Evolutionary conservation across 2,329 filamentous ascomycete genomes (phyloP), one percentile per base, ranked within the genome.

Genomic region (Lachnellula occidentalis): DNA sequence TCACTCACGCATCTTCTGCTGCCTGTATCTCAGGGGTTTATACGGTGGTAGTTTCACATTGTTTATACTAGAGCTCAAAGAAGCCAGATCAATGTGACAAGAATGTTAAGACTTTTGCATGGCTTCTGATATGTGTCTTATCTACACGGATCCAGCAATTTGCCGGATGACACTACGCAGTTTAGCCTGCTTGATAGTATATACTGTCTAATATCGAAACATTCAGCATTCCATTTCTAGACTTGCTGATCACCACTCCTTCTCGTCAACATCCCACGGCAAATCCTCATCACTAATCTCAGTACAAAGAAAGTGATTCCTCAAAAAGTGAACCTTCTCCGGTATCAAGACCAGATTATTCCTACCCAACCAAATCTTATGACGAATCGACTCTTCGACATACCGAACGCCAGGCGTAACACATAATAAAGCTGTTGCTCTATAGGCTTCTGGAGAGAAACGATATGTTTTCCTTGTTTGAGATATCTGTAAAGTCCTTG

Each of bases 261-360:
- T 43, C 19, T 52, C 34, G 9, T 50, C 47, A n/a, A 42, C 9
- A 41, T 57, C 48, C 58, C 58, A 59, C 4, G 58, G 58, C 5
- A 59, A 34, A 11, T 57, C 55, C 5, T 54, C 52, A 41, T 58
- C 53, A 4, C 39, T 21, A 24, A 59, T 34, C 21, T 47, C 12
- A 5, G 34, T 22, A 39, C 52, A 61, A 2, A 57, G 51, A 19
- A 58, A 61, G 21, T 41, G 15, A 15, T 50, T 36, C 5, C 15
- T 49, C 12, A 51, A 15, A 41, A 34, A 12, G 37, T 24, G 31
- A 22, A 14, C 27, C 24, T 47, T 47, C 7, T n/a, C 27, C 34
- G 17, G 24, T 39, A 14, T 7, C 39, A 31, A 50, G 15, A 27
- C 24, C 2, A n/a, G 31, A 24, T 31, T 45, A 17, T 43, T 43